Evolutionary conservation across 2,329 filamentous ascomycete species (phyloP), one percentile per base, ranked within the genome.

Genomic region (Curvularia verruculosa): DNA sequence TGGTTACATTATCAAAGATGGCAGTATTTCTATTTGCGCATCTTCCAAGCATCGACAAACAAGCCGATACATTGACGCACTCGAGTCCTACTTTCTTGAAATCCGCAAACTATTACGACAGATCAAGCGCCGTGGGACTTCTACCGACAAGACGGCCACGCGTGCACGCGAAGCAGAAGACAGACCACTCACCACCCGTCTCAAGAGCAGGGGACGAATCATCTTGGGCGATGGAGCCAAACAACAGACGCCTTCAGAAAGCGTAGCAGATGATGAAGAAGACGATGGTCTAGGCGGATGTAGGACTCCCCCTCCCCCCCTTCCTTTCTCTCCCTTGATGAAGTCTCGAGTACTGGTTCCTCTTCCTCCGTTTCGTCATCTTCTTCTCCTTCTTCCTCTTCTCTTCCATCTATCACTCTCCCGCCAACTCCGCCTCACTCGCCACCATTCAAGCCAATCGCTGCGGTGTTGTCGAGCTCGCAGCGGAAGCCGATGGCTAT

Each of bases 1-100:
- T 54, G 95, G 95, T 2, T 99, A 99, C 80, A 98, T 99, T 70
- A 97, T 99, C 84, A 99, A 99, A 78, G 92, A 96, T 65, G 91
- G 95, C 50, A 85, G 87, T 47, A 90, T 98, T 59, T 92, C 89
- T 45, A 94, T 99, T 60, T 98, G 95, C 76, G 92, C 93, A 0
- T 90, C 89, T 13, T 95, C 90, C 70, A 97, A 97, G 78, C 95
- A 99, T 75, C 83, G 95, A 39, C 95, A 99, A 79, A 99, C 95
- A 0, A 87, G 87, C 66, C 88, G 95, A 5, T 96, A 95, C 72
- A 87, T 98, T 59, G 92, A 96, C 69, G 91, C 92, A 0, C 80
- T 98, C 2, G 95, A 98, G 76, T 89, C 86, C 60, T 99, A 98
- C 75, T 85, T 98, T 48, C 81, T 96, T 12, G 95, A 99, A 75